A percentile compares a stretch with the other conserved stretches of the same genome.
Evolutionary conservation across 805 yeast genomes (phyloP).

Genomic region (Trichomonascus vanleenenianus): DNA sequence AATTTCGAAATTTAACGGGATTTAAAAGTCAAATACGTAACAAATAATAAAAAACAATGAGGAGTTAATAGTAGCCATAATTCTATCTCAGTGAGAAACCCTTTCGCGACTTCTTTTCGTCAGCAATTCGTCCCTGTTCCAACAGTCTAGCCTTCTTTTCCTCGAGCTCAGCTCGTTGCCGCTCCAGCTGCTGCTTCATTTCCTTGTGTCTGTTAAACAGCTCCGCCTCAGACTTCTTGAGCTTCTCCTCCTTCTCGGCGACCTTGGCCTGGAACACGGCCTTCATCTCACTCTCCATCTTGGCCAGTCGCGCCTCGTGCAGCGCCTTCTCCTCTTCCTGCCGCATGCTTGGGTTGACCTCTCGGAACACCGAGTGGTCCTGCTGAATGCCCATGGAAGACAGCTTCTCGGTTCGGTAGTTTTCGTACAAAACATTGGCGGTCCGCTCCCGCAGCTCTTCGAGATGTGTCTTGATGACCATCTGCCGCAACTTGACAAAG

Average conservation of each 20-base stretch:
- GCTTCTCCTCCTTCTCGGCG: constrained; percentile 90
- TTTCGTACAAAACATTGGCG: constrained; percentile 67
- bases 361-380: constrained; percentile 88
- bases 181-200: constrained; percentile 88
- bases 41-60: not conserved
- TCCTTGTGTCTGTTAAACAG: constrained; percentile 92
- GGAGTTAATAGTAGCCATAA: not conserved
- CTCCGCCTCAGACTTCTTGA: constrained; percentile 95
- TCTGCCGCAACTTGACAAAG: constrained; percentile 79
- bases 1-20: too few species aligned
- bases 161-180: constrained; percentile 83
- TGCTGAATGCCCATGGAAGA: constrained; percentile 78
- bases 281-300: constrained; percentile 96
- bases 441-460: constrained; percentile 92
- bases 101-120: constrained; percentile 25
- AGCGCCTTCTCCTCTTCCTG: constrained; percentile 89
- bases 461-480: constrained; percentile 80
- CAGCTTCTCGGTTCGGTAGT: constrained; percentile 81
- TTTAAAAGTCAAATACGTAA: too few species aligned
- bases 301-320: constrained; percentile 89
- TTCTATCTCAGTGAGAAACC: constrained; percentile 19
- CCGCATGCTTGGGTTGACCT: constrained; percentile 84
- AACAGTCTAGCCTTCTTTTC: constrained; percentile 75
- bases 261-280: constrained; percentile 94
- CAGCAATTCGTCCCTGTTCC: constrained; percentile 20